Evolutionary conservation across 192 early-diverging fungal species (phyloP), one percentile per base, ranked within the genome.

Genomic region (Gonapodya sp.): DNA sequence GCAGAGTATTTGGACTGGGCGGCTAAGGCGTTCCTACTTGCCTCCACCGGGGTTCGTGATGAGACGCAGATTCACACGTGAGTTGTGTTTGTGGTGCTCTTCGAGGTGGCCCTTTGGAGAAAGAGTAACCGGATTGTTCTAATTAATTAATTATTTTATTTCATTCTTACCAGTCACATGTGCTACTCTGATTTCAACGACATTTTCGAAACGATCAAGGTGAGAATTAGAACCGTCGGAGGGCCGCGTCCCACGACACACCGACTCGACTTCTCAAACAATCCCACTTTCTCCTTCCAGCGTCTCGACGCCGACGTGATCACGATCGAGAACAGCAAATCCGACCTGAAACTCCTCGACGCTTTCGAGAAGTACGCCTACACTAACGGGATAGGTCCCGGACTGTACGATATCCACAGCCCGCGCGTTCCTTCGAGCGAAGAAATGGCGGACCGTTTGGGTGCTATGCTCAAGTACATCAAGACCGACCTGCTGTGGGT

Each of bases 121-220:
- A 64, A 64, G n/a, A n/a, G n/a, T n/a, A n/a, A n/a, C n/a, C n/a
- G n/a, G n/a, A n/a, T n/a, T n/a, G n/a, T n/a, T n/a, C n/a, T n/a
- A n/a, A n/a, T n/a, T n/a, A n/a, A n/a, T n/a, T n/a, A n/a, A n/a
- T n/a, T n/a, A n/a, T n/a, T n/a, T n/a, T 64, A 64, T 64, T 24
- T 64, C 46, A 24, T 8, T 8, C 24, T 64, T 24, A 34, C 16
- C 34, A 78, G 30, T 32, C 37, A 81, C 80, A 46, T 99, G 92
- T 99, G 97, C 89, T 99, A 99, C 93, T 93, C 92, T 86, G 97
- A 99, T 87, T 99, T 99, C 86, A 95, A 98, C 87, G 96, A 96
- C 88, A 99, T 99, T 85, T 96, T 99, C 88, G 90, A 92, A 72
- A 92, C 96, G 35, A 98, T 99, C 87, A 87, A 93, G 83, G 46